phyloP scores from a whole-genome alignment of 371 early-diverging fungal species.

The Circinella umbellata region DNA sequence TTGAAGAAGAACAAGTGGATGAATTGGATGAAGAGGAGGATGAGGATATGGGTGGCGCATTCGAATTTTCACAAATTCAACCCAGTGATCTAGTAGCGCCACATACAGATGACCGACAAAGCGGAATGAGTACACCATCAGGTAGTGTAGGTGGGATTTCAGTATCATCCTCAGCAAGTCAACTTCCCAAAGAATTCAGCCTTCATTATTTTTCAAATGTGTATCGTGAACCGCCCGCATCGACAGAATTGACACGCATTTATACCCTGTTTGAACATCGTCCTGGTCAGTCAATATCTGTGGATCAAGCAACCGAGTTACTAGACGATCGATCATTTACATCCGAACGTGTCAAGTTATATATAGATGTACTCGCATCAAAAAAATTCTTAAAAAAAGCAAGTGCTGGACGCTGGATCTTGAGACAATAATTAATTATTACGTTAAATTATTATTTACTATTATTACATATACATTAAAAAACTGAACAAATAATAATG shows the following conservation, averaged over 20 bases:
- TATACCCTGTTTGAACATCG: slow-evolving; percentile 34
- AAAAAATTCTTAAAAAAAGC: slow-evolving; percentile 31
- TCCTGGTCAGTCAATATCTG: slow-evolving; percentile 26
- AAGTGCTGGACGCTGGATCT: background rate
- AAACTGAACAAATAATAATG: too few species aligned
- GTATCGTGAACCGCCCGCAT: slow-evolving; percentile 42
- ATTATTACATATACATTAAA: background rate
- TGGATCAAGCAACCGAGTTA: slow-evolving; percentile 18
- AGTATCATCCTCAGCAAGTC: slow-evolving; percentile 11
- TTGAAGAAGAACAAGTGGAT: background rate
- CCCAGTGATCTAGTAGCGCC: background rate
- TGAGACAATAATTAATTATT: slow-evolving; percentile 3
- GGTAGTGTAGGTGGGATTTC: background rate
- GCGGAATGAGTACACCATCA: background rate
- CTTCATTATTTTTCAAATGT: slow-evolving; percentile 36
- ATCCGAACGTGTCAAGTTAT: slow-evolving; percentile 14
- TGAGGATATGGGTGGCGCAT: background rate
- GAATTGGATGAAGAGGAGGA: background rate
- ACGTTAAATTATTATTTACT: background rate
- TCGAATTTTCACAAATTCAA: background rate
- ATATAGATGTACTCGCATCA: slow-evolving; percentile 30
- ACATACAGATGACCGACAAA: slow-evolving; percentile 4
- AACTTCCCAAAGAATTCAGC: slow-evolving; percentile 36
- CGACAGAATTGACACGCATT: slow-evolving; percentile 35
- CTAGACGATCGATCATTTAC: slow-evolving; percentile 14